Evolutionary conservation across 768 basidiomycete genomes (phyloP).

Genomic region (Clathrus columnatus): DNA sequence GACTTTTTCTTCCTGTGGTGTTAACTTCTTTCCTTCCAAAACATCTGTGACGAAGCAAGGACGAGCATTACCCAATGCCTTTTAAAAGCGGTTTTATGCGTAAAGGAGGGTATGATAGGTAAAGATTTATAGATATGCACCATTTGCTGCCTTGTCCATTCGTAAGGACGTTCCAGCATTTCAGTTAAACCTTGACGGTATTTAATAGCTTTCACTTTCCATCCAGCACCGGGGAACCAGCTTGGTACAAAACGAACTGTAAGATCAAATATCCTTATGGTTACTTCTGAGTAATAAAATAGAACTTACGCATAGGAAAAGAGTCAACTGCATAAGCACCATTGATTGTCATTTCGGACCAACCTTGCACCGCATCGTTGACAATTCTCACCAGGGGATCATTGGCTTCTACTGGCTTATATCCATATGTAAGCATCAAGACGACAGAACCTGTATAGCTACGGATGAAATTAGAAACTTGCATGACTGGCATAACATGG

Average conservation of each 20-base stretch:
- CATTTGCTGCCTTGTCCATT: slow-evolving; percentile 12
- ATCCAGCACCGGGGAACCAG: slow-evolving; percentile 27
- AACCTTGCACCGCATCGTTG: slow-evolving; percentile 17
- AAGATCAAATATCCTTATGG: neutral
- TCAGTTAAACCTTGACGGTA: slow-evolving; percentile 13
- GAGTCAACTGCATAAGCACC: slow-evolving; percentile 19
- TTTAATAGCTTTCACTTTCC: slow-evolving; percentile 17
- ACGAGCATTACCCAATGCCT: neutral
- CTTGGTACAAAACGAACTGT: slow-evolving; percentile 22
- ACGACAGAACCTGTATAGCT: slow-evolving; percentile 22
- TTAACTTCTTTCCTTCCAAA: neutral
- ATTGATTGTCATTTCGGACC: slow-evolving; percentile 10
- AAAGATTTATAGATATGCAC: slow-evolving; percentile 3
- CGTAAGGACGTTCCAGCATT: slow-evolving; percentile 18
- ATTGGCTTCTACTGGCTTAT: slow-evolving; percentile 33
- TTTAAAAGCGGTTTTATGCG: neutral
- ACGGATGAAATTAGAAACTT: neutral
- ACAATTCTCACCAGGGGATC: slow-evolving; percentile 35
- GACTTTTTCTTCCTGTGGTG: neutral
- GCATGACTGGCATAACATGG: neutral
- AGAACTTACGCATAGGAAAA: slow-evolving; percentile 16
- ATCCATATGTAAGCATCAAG: slow-evolving; percentile 42
- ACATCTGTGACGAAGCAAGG: neutral
- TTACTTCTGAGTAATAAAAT: neutral
- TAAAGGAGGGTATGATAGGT: neutral